phyloP scores from a whole-genome alignment of 345 rosid species.

The Carallia brachiata region DNA sequence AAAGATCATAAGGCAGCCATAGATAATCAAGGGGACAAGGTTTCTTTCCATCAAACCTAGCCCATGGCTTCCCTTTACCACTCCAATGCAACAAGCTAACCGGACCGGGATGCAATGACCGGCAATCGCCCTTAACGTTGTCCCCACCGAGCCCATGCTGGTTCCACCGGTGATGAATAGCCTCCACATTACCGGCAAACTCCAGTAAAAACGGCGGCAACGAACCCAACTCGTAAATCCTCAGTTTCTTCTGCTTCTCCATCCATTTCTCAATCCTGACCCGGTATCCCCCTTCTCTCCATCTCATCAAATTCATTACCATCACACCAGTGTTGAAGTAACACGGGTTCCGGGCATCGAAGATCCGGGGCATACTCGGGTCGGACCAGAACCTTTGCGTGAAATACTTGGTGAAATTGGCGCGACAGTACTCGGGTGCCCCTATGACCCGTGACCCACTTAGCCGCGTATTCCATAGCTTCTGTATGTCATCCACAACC shows the following conservation, averaged over 20 bases:
- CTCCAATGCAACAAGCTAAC: constrained; percentile 21
- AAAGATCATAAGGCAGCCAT: constrained; percentile 18
- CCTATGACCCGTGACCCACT: constrained; percentile 5
- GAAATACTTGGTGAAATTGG: constrained; percentile 14
- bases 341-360: constrained; percentile 9
- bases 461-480: constrained; percentile 5
- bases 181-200: constrained; percentile 15
- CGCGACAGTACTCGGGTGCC: constrained; percentile 15
- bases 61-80: constrained; percentile 23
- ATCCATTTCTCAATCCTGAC: constrained; percentile 19
- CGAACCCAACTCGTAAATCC: constrained; percentile 20
- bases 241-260: constrained; percentile 3
- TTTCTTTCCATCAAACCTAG: constrained; percentile 9
- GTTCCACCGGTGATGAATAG: constrained; percentile 17
- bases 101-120: constrained; percentile 16
- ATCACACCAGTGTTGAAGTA: constrained; percentile 20
- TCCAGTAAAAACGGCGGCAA: constrained; percentile 17
- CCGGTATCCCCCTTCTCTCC: constrained; percentile 11
- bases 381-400: constrained; percentile 1
- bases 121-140: constrained; percentile 6
- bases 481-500: constrained; percentile 12
- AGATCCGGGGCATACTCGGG: neutral
- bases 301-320: constrained; percentile 13
- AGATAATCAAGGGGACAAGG: constrained; percentile 15
- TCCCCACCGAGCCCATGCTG: constrained; percentile 21